phyloP scores from a whole-genome alignment of 306 rosid species.

The Castanea crenata region DNA sequence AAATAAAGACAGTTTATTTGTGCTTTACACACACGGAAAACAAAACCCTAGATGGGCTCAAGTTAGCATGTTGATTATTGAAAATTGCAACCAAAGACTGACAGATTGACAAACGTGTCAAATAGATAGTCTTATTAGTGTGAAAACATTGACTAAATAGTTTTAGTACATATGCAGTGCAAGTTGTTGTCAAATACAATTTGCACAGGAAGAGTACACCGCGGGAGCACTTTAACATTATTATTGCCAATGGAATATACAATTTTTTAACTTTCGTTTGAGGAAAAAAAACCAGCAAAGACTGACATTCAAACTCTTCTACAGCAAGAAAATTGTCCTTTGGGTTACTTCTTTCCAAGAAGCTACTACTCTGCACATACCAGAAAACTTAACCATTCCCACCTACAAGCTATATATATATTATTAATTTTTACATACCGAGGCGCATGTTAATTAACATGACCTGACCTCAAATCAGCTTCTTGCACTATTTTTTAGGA shows the following conservation, averaged over 20 bases:
- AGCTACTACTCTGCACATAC: background rate
- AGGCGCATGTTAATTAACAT: background rate
- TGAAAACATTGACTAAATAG: constrained; percentile 43
- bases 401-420: background rate
- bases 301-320: background rate
- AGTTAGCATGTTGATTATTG: constrained; percentile 16
- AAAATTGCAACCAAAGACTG: constrained; percentile 20
- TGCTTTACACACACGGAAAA: background rate
- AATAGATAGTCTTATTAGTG: constrained; percentile 5
- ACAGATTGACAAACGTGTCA: constrained; percentile 33
- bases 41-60: constrained; percentile 17
- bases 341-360: background rate
- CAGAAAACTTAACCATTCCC: background rate
- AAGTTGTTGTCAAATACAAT: constrained; percentile 10
- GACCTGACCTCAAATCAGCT: background rate
- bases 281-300: background rate
- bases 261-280: background rate
- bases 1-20: background rate
- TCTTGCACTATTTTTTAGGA: background rate
- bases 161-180: constrained; percentile 22
- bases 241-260: background rate
- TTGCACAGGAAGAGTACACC: background rate
- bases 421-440: background rate
- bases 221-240: constrained; percentile 25
- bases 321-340: background rate